Evolutionary conservation across 805 yeast species (phyloP).

Genomic region (Clavispora phyllophila): DNA sequence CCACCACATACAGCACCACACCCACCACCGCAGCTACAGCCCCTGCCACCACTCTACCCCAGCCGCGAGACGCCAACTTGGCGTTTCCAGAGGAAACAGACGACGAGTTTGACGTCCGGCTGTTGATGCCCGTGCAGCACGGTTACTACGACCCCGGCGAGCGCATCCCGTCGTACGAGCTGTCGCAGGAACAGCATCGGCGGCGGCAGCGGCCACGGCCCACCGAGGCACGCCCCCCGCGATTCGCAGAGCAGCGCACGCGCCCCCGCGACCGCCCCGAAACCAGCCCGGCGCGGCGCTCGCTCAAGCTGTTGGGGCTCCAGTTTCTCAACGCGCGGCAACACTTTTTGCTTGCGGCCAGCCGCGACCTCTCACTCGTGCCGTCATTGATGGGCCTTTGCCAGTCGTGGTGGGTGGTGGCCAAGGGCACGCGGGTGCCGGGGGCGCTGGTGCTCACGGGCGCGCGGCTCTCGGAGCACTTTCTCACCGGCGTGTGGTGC

Average conservation of each 20-base stretch:
- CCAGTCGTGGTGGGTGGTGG: conserved; percentile 39
- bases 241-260: neutral
- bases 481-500: conserved; percentile 90
- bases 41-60: neutral
- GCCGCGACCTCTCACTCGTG: conserved; percentile 70
- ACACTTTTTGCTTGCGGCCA: conserved; percentile 69
- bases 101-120: neutral
- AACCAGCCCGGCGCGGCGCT: conserved; percentile 11
- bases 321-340: conserved; percentile 70
- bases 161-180: conserved; percentile 38
- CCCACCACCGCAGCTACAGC: neutral
- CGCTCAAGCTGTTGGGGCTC: conserved; percentile 57
- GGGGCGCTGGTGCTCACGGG: conserved; percentile 33
- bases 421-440: conserved; percentile 18
- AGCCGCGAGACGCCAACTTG: no score
- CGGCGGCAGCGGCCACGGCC: conserved; percentile 3
- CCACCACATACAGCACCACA: neutral
- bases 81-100: no score
- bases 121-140: conserved; percentile 11
- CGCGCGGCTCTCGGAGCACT: conserved; percentile 71
- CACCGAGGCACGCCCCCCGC: neutral
- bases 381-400: conserved; percentile 58
- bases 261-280: conserved; percentile 7
- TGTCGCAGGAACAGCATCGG: conserved; percentile 29
- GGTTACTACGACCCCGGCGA: conserved; percentile 26